Evolutionary conservation across 78 protist species (phyloP), one percentile per base, ranked within the genome.

Genomic region (Dictyostelium capitatum): DNA sequence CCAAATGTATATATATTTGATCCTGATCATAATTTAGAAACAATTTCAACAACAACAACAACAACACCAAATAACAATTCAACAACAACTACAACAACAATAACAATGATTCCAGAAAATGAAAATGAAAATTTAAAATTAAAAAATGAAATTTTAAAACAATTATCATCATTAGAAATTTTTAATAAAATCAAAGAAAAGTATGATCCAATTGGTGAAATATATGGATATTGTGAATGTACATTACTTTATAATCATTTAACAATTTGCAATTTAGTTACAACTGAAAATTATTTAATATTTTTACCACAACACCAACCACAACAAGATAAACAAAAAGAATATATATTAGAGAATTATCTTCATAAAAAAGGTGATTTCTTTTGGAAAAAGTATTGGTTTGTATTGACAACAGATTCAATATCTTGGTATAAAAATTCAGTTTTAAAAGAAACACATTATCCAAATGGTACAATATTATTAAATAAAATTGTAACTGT

Each of bases 331-430:
- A 37, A 37, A 4, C 43, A 62, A 11, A 62, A 37, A 25, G 70
- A 62, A 11, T 75, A 67, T 53, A 12, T 23, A 23, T 28, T 85
- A 25, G 92, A 85, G 77, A 85, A 56, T 48, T 85, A 85, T 59
- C 83, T 85, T 6, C 19, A 85, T 20, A 85, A 73, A 48, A 85
- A 85, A 32, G 83, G 92, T 10, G 92, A 85, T 62, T 85, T 74
- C 77, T 85, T 85, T 75, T 85, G 92, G 92, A 54, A 62, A 30
- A 85, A 85, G 15, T 75, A 85, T 75, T 85, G 92, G 92, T 85
- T 85, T 23, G 83, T 74, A 0, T 43, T 85, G 12, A 74, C 65
- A 32, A 37, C 65, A 47, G 92, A 75, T 12, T 74, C 83, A 30
- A 41, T 85, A 14, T 46, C 65, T 12, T 85, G 92, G 92, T 85